Evolutionary conservation across 2,329 filamentous ascomycete species (phyloP), one percentile per base, ranked within the genome.

Genomic region (Celoporthe dispersa): DNA sequence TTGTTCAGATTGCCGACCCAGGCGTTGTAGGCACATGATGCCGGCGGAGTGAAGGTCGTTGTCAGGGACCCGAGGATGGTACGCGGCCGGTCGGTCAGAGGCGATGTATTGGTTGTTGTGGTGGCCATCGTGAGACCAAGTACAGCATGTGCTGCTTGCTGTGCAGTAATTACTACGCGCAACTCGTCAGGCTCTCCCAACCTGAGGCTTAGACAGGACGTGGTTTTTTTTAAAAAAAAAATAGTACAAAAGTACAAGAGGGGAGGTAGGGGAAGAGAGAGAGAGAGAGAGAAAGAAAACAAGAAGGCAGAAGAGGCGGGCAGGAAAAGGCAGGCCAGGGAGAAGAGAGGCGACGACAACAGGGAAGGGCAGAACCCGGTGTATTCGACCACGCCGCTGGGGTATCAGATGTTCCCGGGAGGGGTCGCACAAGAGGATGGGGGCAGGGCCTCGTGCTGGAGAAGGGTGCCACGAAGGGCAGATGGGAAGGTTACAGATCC

Each of bases 31-130:
- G 12, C 44, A n/a, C 66, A 68, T 3, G 66, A 64, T 6, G 25
- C 51, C n/a, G 60, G 66, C 3, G 66, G 59, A 6, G 41, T 55
- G n/a, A 64, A 68, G 14, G 66, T 68, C 6, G 66, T 64, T 2
- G 66, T 68, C 14, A 68, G 48, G 8, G 66, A 61, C 8, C 66
- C 66, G 28, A 68, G 31, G n/a, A 68, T 57, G 25, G 66, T 68
- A 22, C 59, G 61, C 19, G 66, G 33, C 35, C 31, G 31, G 35
- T 68, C 33, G n/a, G 35, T 31, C 12, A 41, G 39, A 19, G n/a
- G 5, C 35, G n/a, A 3, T n/a, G 37, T 2, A 25, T 19, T 63
- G 35, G n/a, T 9, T 33, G 53, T 28, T 8, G 60, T 25, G 44
- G 60, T 63, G n/a, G 60, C 31, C 60, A 41, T 63, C 22, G 22